Percentiles rank a stretch among this genome's conserved stretches.
Conservation (phyloP, 2,329 filamentous ascomycete genomes). For the Colletotrichum falcatum region DNA sequence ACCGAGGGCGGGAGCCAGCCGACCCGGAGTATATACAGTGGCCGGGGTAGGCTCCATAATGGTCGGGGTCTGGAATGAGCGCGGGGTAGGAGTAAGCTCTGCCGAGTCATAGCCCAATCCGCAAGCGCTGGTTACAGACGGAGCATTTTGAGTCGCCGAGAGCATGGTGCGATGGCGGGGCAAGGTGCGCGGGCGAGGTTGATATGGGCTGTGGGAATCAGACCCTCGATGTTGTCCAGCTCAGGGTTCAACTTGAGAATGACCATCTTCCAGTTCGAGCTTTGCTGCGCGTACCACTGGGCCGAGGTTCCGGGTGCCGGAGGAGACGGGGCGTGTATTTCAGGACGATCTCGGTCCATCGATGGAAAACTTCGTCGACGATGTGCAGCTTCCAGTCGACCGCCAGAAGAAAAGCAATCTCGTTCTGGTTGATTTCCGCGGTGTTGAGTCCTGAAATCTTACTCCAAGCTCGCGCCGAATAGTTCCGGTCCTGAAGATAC, state of each 20-base stretch:
- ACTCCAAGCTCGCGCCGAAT: constrained; percentile 97
- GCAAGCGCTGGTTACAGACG: constrained; percentile 34
- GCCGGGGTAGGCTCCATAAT: constrained; percentile 64
- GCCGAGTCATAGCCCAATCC: constrained; percentile 52
- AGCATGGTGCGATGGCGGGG: constrained; percentile 58
- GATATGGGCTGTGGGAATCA: constrained; percentile 54
- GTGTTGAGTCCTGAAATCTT: constrained; percentile 98
- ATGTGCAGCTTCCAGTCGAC: constrained; percentile 97
- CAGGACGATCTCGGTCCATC: constrained; percentile 93
- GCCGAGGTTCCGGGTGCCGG: constrained; percentile 63
- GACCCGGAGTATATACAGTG: constrained; percentile 57
- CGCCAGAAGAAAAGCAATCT: constrained; percentile 89
- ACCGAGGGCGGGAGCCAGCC: constrained; percentile 64
- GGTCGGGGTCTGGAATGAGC: constrained; percentile 54
- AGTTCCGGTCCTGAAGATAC: constrained; percentile 97
- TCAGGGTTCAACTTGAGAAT: constrained; percentile 68
- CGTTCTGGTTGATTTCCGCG: constrained; percentile 95
- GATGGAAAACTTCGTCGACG: constrained; percentile 86
- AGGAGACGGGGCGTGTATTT: constrained; percentile 80
- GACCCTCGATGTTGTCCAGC: constrained; percentile 68
- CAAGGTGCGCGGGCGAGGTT: constrained; percentile 51
- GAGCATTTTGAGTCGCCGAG: constrained; percentile 55
- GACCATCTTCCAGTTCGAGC: constrained; percentile 68
- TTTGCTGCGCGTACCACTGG: constrained; percentile 59
- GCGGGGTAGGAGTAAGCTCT: constrained; percentile 57